Percentiles rank a stretch among this genome's conserved stretches.
phyloP scores from a whole-genome alignment of 257 asterid species.

The Gardenia jasminoides region DNA sequence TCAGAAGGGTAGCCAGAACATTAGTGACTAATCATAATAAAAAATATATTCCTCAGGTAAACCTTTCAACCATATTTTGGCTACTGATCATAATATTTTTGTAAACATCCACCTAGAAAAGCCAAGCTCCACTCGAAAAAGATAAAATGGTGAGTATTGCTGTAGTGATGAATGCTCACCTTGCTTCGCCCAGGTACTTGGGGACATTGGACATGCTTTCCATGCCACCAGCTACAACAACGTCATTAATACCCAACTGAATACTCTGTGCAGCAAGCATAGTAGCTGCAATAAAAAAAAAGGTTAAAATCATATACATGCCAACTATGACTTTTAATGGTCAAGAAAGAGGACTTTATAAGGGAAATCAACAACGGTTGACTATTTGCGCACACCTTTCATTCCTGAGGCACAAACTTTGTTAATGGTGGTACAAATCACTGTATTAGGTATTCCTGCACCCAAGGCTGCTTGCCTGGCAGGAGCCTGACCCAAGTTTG shows the following conservation, averaged over 20 bases:
- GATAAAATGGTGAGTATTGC: slow-evolving; percentile 4
- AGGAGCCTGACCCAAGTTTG: slow-evolving; percentile 98
- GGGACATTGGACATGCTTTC: slow-evolving; percentile 99
- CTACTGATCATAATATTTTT: not conserved
- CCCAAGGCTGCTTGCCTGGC: slow-evolving; percentile 99
- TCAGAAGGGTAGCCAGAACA: not conserved
- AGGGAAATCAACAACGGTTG: not conserved
- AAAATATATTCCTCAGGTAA: no score
- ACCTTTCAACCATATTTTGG: not conserved
- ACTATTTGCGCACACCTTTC: slow-evolving; percentile 62
- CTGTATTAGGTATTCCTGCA: slow-evolving; percentile 89
- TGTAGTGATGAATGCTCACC: slow-evolving; percentile 44
- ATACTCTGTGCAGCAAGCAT: slow-evolving; percentile 94
- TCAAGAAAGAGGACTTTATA: not conserved
- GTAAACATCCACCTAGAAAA: not conserved
- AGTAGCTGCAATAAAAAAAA: slow-evolving; percentile 59
- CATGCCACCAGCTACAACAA: slow-evolving; percentile 99
- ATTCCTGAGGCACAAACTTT: slow-evolving; percentile 99
- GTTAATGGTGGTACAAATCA: slow-evolving; percentile 85
- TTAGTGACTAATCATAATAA: not conserved
- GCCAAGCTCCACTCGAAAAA: not conserved
- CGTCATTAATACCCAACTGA: slow-evolving; percentile 88
- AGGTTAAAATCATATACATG: slow-evolving; percentile 10
- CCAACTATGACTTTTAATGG: not conserved
- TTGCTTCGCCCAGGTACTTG: slow-evolving; percentile 89